Evolutionary conservation across 768 basidiomycete genomes (phyloP).

Genomic region (Royoungia palumana): DNA sequence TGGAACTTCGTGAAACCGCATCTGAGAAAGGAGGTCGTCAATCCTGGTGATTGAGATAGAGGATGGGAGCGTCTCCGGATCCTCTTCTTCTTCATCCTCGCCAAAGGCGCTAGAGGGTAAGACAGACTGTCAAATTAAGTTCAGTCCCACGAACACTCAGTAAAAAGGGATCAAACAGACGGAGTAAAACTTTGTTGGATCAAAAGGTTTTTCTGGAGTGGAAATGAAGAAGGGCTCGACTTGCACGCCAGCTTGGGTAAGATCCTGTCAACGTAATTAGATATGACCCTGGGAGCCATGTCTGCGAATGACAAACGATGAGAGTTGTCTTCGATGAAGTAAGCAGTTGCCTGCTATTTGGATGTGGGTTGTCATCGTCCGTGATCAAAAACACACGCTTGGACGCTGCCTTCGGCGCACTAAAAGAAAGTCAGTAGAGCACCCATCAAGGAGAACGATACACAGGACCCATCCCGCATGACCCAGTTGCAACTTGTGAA

Average conservation of each 20-base stretch:
- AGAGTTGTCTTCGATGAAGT: constrained; percentile 72
- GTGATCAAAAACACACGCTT: constrained; percentile 94
- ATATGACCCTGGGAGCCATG: background rate
- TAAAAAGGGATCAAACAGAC: constrained; percentile 39
- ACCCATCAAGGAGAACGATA: constrained; percentile 13
- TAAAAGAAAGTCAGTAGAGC: constrained; percentile 26
- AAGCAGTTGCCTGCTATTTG: constrained; percentile 54
- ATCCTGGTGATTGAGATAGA: constrained; percentile 76
- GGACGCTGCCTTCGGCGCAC: constrained; percentile 83
- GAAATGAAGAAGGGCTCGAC: constrained; percentile 91
- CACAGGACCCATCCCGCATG: constrained; percentile 73
- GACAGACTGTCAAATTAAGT: constrained; percentile 45
- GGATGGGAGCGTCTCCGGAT: constrained; percentile 55
- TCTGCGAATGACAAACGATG: constrained; percentile 42
- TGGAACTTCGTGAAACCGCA: constrained; percentile 77
- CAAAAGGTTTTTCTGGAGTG: constrained; percentile 62
- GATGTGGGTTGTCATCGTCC: constrained; percentile 52
- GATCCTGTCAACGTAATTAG: constrained; percentile 51
- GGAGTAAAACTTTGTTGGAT: constrained; percentile 73
- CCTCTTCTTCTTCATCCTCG: constrained; percentile 44
- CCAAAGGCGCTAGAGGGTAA: constrained; percentile 50
- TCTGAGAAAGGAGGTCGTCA: constrained; percentile 73
- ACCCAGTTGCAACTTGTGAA: constrained; percentile 90
- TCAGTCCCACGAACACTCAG: constrained; percentile 6
- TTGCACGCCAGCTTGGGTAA: constrained; percentile 71